These are phyloP conservation scores for Leishmania amazonensis DNA, from an alignment of 208 protist genomes.

Conservation along the genomic window DNA sequence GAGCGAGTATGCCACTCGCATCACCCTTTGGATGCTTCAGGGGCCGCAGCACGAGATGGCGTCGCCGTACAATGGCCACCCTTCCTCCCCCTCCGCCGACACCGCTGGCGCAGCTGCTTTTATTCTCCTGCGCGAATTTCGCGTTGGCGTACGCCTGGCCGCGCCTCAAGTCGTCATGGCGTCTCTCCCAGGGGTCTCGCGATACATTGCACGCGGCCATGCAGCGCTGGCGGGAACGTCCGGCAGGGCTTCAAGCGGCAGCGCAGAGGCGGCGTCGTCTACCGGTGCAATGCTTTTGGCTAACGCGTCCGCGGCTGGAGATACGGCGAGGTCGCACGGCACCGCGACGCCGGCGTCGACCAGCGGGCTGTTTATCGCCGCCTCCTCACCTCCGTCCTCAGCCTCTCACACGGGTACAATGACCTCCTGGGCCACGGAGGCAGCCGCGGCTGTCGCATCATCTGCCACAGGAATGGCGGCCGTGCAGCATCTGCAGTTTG, in stretches of 20 bases:
- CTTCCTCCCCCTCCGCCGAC: neutral
- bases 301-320: neutral
- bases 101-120: conserved; percentile 4
- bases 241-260: neutral
- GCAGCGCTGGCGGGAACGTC: neutral
- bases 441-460: conserved; percentile 8
- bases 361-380: neutral
- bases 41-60: neutral
- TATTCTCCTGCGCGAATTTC: conserved; percentile 38
- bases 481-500: conserved; percentile 45
- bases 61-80: neutral
- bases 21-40: conserved; percentile 37
- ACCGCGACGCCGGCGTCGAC: neutral
- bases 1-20: conserved; percentile 43
- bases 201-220: conserved; percentile 10
- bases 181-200: conserved; percentile 19
- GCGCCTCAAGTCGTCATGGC: conserved; percentile 13
- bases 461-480: neutral
- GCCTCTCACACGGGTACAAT: conserved; percentile 1
- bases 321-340: neutral
- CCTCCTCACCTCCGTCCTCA: neutral
- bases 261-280: neutral
- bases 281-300: conserved; percentile 4
- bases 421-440: conserved; percentile 21
- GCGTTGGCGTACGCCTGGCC: conserved; percentile 33